These are phyloP conservation scores for Yamadazyma sp. DNA, from an alignment of 805 yeast genomes.

Conservation along the genomic window DNA sequence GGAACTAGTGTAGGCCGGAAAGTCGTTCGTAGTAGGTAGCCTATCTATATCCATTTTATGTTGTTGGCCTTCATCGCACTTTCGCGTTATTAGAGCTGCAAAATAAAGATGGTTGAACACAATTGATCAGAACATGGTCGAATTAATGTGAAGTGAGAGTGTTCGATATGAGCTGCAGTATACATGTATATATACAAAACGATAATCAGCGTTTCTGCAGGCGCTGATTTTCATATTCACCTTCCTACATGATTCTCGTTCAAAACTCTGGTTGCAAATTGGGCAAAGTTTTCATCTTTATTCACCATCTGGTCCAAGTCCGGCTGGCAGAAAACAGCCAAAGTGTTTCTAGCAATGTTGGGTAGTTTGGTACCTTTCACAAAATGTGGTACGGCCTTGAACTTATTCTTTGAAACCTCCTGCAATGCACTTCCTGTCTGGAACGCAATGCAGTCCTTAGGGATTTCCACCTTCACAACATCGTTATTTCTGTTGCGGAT, in stretches of 20 bases:
- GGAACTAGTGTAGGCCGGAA: neutral
- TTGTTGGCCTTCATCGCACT: too few relatives aligned
- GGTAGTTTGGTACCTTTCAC: slow-evolving; percentile 45
- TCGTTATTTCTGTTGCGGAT: slow-evolving; percentile 47
- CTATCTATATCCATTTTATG: slow-evolving; percentile 1
- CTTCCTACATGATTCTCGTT: slow-evolving; percentile 33
- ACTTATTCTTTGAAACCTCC: slow-evolving; percentile 46
- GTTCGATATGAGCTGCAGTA: too few relatives aligned
- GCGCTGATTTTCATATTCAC: too few relatives aligned
- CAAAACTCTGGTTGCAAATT: slow-evolving; percentile 45
- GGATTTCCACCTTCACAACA: slow-evolving; percentile 52
- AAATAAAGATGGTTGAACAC: neutral
- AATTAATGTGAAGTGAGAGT: too few relatives aligned
- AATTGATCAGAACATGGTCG: too few relatives aligned
- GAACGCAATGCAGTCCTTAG: slow-evolving; percentile 55
- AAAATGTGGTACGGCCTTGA: slow-evolving; percentile 59
- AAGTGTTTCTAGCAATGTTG: slow-evolving; percentile 48
- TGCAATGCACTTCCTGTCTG: slow-evolving; percentile 61
- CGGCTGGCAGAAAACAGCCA: slow-evolving; percentile 66
- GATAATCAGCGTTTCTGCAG: too few relatives aligned
- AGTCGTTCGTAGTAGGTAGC: slow-evolving; percentile 12
- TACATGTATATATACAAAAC: too few relatives aligned
- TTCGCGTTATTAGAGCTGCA: too few relatives aligned
- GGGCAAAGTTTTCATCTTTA: slow-evolving; percentile 47
- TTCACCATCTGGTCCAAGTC: slow-evolving; percentile 50